phyloP scores from a whole-genome alignment of 2,329 filamentous ascomycete genomes.

The Aspergillus neotritici region DNA sequence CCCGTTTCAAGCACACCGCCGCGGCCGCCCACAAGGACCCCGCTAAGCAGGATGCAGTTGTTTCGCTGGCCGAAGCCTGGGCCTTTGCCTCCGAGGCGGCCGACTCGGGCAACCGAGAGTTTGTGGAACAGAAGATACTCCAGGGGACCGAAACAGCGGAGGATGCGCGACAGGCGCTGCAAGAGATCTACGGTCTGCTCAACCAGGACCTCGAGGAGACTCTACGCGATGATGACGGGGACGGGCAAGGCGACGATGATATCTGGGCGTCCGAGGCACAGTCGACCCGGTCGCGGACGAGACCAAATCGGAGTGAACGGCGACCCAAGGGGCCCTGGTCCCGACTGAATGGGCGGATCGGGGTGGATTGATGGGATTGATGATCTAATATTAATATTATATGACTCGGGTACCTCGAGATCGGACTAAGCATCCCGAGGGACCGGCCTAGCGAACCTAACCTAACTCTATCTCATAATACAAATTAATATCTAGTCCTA shows the following conservation, averaged over 20 bases:
- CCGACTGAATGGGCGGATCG: conserved; percentile 32
- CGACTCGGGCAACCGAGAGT: conserved; percentile 24
- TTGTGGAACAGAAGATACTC: conserved; percentile 28
- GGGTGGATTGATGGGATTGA: conserved; percentile 12
- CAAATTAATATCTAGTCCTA: too few relatives aligned
- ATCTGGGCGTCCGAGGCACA: conserved; percentile 30
- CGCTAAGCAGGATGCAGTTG: conserved; percentile 26
- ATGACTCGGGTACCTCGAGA: background rate
- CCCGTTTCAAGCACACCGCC: conserved; percentile 32
- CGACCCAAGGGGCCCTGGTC: conserved; percentile 33
- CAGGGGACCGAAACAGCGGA: conserved; percentile 27
- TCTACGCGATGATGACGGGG: conserved; percentile 11
- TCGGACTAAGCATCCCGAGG: background rate
- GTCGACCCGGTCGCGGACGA: conserved; percentile 16
- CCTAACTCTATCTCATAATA: too few relatives aligned
- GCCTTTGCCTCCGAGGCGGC: conserved; percentile 36
- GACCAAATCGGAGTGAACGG: conserved; percentile 17
- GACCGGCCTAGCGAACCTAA: too few relatives aligned
- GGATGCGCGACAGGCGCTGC: conserved; percentile 26
- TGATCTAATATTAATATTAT: background rate
- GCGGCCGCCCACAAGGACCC: conserved; percentile 20
- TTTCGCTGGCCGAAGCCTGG: conserved; percentile 35
- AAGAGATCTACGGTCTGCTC: conserved; percentile 29
- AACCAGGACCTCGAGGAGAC: conserved; percentile 30
- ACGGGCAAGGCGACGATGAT: conserved; percentile 19